Base-by-base conservation (phyloP, 139 green algal genomes). In the Chlamydomonas schloesseri region DNA sequence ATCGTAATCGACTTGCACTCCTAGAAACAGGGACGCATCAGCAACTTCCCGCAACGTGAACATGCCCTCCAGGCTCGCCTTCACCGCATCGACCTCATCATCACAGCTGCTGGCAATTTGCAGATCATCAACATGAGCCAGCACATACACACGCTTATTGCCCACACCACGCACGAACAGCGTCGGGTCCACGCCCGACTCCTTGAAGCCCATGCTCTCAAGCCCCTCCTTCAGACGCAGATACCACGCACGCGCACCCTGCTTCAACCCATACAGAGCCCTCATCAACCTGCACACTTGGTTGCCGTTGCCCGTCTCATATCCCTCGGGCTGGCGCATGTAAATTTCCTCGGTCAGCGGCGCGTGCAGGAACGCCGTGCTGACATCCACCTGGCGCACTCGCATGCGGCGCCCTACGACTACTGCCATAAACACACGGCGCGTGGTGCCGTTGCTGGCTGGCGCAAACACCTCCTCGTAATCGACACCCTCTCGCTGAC, bases 381-480 rank as follows among this genome's bases (percentile, higher is more conserved):
- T 18, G 46, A 93, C 88, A 58, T 94, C 88, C 0, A 91, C 24
- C 1, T 89, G 77, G 0, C 73, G 28, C 15, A 89, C 24, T 14
- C 70, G 36, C 69, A 86, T 15, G 29, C 67, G 78, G 5, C 83
- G 23, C 14, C 0, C 34, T 15, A 78, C 76, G 58, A 58, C 77
- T 2, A 68, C 29, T 0, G 83, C 50, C 31, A 87, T 26, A 13
- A 88, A 24, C 11, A 34, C 13, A 26, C 60, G 71, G 28, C 58
- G 58, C n/a, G 64, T 37, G 2, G 64, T 29, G 11, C 14, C 14
- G n/a, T 29, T 29, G n/a, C 64, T 29, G 2, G 91, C 89, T 15
- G 88, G 88, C 67, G 92, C 89, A 81, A 93, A 95, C 1, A 89
- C 80, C 34, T 95, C 91, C 21, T 90, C 53, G 50, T 84, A 91